These are phyloP conservation scores for Ramalina peruviana DNA, from an alignment of 495 filamentous ascomycete species.

Conservation along the genomic window DNA sequence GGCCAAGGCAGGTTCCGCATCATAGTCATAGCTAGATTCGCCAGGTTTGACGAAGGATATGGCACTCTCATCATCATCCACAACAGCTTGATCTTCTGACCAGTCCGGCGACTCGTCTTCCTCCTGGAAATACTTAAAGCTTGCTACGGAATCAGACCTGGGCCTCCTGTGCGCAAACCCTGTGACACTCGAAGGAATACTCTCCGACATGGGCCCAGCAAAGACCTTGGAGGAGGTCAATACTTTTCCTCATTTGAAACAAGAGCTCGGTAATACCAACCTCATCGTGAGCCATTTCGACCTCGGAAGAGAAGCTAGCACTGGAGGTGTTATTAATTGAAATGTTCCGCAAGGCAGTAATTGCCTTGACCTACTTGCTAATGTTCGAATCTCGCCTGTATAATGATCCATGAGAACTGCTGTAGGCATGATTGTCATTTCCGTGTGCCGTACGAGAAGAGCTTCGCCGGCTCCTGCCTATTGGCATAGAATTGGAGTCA, in stretches of 20 bases:
- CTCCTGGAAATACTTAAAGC: conserved; percentile 75
- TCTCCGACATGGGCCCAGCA: conserved; percentile 86
- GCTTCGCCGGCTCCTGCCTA: not conserved
- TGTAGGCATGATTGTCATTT: not conserved
- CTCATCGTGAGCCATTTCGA: conserved; percentile 98
- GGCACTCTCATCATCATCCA: conserved; percentile 41
- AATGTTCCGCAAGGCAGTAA: not conserved
- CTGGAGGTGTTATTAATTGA: conserved; percentile 17
- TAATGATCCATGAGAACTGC: conserved; percentile 1
- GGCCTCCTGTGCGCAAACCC: conserved; percentile 69
- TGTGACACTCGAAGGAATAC: conserved; percentile 77
- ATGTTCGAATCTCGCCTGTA: conserved; percentile 54
- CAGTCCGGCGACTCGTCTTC: conserved; percentile 38
- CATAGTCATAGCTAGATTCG: conserved; percentile 24
- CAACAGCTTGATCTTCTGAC: conserved; percentile 37
- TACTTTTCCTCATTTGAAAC: not conserved
- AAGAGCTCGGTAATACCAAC: conserved; percentile 28
- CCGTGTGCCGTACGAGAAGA: conserved; percentile 1
- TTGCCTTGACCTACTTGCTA: conserved; percentile 42
- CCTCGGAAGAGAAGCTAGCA: conserved; percentile 76
- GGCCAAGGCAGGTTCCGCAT: conserved; percentile 18
- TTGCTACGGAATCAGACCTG: conserved; percentile 70
- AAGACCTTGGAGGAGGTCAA: conserved; percentile 48
- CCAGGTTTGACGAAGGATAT: conserved; percentile 29
- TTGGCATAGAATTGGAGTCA: not conserved